Conservation (phyloP, 1,284 basidiomycete species). For the Hortiboletus rubellus region DNA sequence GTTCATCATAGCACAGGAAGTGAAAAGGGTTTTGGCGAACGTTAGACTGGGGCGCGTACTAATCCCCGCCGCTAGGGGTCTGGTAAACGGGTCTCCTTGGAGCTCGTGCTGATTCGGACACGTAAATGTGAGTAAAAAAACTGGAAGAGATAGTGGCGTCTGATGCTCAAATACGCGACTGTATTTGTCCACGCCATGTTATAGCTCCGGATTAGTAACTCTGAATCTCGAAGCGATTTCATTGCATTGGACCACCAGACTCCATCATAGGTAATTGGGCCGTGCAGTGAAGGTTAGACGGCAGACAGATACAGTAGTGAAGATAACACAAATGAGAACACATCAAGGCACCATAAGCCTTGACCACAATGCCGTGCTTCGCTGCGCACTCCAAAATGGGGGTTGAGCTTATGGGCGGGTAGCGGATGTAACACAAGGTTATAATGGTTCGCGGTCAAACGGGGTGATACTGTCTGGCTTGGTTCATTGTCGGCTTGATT, state of each 20-base stretch:
- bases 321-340: conserved; percentile 17
- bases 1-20: not conserved
- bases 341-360: conserved; percentile 70
- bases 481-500: conserved; percentile 69
- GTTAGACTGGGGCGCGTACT: conserved; percentile 45
- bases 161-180: conserved; percentile 53
- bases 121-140: not conserved
- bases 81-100: conserved; percentile 58
- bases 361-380: conserved; percentile 61
- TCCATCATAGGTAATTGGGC: conserved; percentile 54
- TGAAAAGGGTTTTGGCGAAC: conserved; percentile 21
- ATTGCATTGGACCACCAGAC: conserved; percentile 63
- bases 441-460: not conserved
- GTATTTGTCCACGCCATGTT: conserved; percentile 59
- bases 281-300: conserved; percentile 24
- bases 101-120: conserved; percentile 55
- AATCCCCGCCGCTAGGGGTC: conserved; percentile 68
- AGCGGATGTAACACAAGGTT: conserved; percentile 51
- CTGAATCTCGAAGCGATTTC: conserved; percentile 55
- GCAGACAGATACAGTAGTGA: not conserved
- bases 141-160: too few relatives aligned
- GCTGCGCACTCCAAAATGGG: conserved; percentile 60
- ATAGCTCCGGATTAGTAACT: conserved; percentile 58
- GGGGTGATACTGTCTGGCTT: conserved; percentile 42
- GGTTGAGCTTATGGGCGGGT: conserved; percentile 59